Conservation (phyloP, 2,329 filamentous ascomycete species). For the Chaetomium sp. region DNA sequence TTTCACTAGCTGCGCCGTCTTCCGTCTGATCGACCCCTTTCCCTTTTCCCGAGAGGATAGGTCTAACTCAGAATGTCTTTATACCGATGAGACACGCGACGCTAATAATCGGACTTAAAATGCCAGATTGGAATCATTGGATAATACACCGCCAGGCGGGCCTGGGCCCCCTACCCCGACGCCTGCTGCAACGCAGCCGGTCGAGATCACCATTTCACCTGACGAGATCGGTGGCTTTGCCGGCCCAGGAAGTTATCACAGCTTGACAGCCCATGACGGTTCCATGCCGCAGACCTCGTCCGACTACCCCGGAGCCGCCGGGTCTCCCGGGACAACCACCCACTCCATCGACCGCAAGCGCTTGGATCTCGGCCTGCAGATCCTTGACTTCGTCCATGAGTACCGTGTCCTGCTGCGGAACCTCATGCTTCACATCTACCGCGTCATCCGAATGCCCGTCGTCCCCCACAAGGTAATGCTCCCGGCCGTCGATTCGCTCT, state of each 20-base stretch:
- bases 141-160: no score
- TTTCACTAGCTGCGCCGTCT: no score
- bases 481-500: not conserved
- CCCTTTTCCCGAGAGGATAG: no score
- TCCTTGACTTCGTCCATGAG: constrained; percentile 1
- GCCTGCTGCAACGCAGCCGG: not conserved
- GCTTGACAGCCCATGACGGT: not conserved
- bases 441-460: not conserved
- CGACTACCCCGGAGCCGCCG: not conserved
- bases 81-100: no score
- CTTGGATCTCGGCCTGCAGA: not conserved
- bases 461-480: constrained; percentile 1
- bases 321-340: constrained; percentile 1
- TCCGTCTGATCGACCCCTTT: no score
- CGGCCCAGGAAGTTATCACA: not conserved
- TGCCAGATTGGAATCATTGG: no score
- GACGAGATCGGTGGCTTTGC: not conserved
- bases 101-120: no score
- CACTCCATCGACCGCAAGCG: constrained; percentile 2
- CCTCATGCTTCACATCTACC: constrained; percentile 2
- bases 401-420: not conserved
- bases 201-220: constrained; percentile 1
- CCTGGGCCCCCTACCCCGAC: not conserved
- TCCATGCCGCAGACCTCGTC: not conserved
- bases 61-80: no score